A percentile compares a stretch with the other conserved stretches of the same genome.
Evolutionary conservation across 148 eudicot genomes (phyloP).

Genomic region (Rhododendron kiyosumense): DNA sequence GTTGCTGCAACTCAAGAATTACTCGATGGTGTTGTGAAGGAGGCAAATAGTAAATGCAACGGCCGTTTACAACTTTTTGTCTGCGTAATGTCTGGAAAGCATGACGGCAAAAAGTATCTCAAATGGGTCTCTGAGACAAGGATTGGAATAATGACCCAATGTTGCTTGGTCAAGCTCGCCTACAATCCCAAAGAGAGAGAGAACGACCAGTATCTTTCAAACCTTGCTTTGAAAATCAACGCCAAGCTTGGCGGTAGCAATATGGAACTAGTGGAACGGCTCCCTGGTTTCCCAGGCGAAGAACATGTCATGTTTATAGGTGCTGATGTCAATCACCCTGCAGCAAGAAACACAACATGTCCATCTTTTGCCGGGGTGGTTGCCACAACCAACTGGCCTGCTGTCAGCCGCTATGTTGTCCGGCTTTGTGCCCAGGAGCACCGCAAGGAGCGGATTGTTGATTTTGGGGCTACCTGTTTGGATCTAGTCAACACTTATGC

Average conservation of each 20-base stretch:
- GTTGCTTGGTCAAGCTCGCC: conserved; percentile 44
- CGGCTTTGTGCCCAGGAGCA: conserved; percentile 26
- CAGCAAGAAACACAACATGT: conserved; percentile 4
- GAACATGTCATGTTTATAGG: conserved; percentile 50
- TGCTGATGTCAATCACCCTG: conserved; percentile 49
- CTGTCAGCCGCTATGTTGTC: conserved; percentile 30
- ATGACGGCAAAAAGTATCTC: conserved; percentile 37
- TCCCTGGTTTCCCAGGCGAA: conserved; percentile 22
- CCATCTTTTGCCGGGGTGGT: conserved; percentile 45
- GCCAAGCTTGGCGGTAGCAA: conserved; percentile 69
- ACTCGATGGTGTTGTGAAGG: conserved; percentile 19
- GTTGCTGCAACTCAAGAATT: conserved; percentile 13
- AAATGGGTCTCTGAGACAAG: conserved; percentile 62
- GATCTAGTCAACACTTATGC: conserved; percentile 29
- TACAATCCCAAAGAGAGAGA: conserved; percentile 33
- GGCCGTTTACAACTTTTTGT: conserved; percentile 43
- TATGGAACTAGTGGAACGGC: conserved; percentile 32
- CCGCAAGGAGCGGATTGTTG: conserved; percentile 24
- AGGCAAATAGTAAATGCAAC: neutral
- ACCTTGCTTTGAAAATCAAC: conserved; percentile 72
- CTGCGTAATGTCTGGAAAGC: conserved; percentile 40
- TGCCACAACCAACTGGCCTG: conserved; percentile 42
- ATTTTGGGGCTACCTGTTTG: conserved; percentile 31
- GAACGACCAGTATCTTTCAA: conserved; percentile 47
- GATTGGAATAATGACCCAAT: conserved; percentile 65